A percentile compares a stretch with the other conserved stretches of the same genome.
Conservation (phyloP, 2,329 filamentous ascomycete species). For the Pseudocercospora fijiensis region DNA sequence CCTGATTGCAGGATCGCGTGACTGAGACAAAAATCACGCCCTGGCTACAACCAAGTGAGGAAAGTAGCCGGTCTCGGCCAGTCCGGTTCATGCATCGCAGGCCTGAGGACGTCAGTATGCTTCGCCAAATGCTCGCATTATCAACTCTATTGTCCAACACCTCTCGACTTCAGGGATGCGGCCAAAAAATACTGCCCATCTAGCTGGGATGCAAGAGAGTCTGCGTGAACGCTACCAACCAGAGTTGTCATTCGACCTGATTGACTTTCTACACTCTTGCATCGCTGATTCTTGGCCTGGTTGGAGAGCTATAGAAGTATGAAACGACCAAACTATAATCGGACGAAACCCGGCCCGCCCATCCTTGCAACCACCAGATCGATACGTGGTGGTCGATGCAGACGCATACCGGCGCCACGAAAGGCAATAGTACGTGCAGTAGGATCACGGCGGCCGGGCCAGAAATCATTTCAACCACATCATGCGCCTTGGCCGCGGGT, state of each 20-base stretch:
- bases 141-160: neutral
- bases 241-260: neutral
- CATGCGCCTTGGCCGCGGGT: neutral
- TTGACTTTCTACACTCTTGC: neutral
- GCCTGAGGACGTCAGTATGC: neutral
- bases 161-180: neutral
- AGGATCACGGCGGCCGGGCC: neutral
- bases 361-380: constrained; percentile 13
- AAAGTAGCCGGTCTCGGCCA: neutral
- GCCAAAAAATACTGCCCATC: neutral
- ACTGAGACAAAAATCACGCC: constrained; percentile 4
- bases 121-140: neutral
- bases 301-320: constrained; percentile 4
- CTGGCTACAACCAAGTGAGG: constrained; percentile 4
- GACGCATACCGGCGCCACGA: constrained; percentile 14
- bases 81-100: neutral
- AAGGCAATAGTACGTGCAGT: constrained; percentile 13
- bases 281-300: neutral
- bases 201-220: neutral
- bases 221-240: neutral
- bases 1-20: constrained; percentile 18
- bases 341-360: neutral
- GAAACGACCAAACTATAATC: neutral
- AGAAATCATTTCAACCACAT: constrained; percentile 4
- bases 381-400: constrained; percentile 6